These are phyloP conservation scores for Clonostachys chloroleuca DNA, from an alignment of 2,329 filamentous ascomycete species.

Conservation along the genomic window DNA sequence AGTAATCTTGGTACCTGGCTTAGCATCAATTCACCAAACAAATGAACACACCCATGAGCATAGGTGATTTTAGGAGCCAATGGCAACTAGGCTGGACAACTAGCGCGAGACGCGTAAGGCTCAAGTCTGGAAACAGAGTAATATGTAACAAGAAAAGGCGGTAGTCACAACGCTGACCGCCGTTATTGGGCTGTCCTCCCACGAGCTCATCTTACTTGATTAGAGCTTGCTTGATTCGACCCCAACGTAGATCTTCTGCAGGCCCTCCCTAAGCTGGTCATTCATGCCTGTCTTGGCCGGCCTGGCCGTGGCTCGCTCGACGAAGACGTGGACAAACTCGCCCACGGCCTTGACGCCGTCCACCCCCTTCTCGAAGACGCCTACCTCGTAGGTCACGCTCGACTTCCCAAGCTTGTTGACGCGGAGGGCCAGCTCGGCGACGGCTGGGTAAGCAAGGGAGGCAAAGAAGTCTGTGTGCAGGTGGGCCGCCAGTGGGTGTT, in stretches of 20 bases:
- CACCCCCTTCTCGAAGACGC: constrained; percentile 72
- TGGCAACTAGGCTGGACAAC: too few relatives aligned
- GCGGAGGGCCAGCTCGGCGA: constrained; percentile 76
- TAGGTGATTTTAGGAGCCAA: too few relatives aligned
- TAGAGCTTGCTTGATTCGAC: constrained; percentile 9
- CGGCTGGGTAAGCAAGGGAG: constrained; percentile 74
- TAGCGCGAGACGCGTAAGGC: too few relatives aligned
- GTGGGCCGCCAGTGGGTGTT: constrained; percentile 82
- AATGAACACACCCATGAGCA: neutral
- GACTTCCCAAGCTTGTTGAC: constrained; percentile 82
- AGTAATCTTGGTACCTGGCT: constrained; percentile 9
- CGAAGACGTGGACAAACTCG: constrained; percentile 83
- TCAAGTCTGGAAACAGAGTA: too few relatives aligned
- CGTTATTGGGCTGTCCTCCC: too few relatives aligned
- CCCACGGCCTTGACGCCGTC: constrained; percentile 79
- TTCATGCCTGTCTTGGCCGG: constrained; percentile 65
- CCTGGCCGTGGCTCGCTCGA: constrained; percentile 67
- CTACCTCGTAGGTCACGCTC: constrained; percentile 88
- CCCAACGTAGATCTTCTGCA: constrained; percentile 48
- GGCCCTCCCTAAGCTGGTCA: constrained; percentile 48
- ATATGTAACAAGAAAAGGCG: too few relatives aligned
- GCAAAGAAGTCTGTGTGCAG: constrained; percentile 83
- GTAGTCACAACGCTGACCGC: too few relatives aligned
- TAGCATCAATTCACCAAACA: neutral
- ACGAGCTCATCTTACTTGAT: neutral